Percentiles rank a stretch among this genome's conserved stretches.
Evolutionary conservation across 352 stramenopile species (phyloP).

Genomic region (Globisporangium nodosum): DNA sequence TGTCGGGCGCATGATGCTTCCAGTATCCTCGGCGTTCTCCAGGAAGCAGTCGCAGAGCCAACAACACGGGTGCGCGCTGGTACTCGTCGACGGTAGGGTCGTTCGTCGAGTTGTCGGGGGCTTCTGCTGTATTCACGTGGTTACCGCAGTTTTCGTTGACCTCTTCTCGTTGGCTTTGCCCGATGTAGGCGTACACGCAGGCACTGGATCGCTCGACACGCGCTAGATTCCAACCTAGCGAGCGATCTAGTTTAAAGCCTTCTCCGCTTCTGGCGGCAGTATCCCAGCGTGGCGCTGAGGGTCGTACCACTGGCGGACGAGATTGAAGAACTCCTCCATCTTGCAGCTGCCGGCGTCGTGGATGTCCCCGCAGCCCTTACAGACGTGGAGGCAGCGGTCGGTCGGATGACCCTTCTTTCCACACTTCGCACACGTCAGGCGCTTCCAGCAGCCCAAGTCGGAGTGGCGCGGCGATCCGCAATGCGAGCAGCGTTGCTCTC

Average conservation of each 20-base stretch:
- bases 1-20: slow-evolving; percentile 11
- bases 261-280: slow-evolving; percentile 4
- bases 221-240: slow-evolving; percentile 11
- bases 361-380: slow-evolving; percentile 11
- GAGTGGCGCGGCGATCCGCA: slow-evolving; percentile 3
- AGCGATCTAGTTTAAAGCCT: slow-evolving; percentile 20
- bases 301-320: slow-evolving; percentile 10
- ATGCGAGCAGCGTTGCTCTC: not conserved
- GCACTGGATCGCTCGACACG: slow-evolving; percentile 11
- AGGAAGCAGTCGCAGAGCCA: slow-evolving; percentile 8
- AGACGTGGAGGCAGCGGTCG: slow-evolving; percentile 11
- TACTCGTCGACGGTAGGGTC: not conserved
- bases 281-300: slow-evolving; percentile 8
- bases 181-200: slow-evolving; percentile 11
- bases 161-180: not conserved
- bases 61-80: not conserved
- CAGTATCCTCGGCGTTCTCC: slow-evolving; percentile 21
- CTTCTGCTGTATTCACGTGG: not conserved
- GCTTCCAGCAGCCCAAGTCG: slow-evolving; percentile 9
- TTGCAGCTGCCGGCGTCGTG: slow-evolving; percentile 5
- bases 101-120: not conserved
- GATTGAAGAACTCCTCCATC: slow-evolving; percentile 14
- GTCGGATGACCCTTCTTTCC: slow-evolving; percentile 6
- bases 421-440: slow-evolving; percentile 10
- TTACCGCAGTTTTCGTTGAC: not conserved